A percentile compares a stretch with the other conserved stretches of the same genome.
These are phyloP conservation scores for Corynascus novoguineensis DNA, from an alignment of 495 filamentous ascomycete species.

Conservation along the genomic window DNA sequence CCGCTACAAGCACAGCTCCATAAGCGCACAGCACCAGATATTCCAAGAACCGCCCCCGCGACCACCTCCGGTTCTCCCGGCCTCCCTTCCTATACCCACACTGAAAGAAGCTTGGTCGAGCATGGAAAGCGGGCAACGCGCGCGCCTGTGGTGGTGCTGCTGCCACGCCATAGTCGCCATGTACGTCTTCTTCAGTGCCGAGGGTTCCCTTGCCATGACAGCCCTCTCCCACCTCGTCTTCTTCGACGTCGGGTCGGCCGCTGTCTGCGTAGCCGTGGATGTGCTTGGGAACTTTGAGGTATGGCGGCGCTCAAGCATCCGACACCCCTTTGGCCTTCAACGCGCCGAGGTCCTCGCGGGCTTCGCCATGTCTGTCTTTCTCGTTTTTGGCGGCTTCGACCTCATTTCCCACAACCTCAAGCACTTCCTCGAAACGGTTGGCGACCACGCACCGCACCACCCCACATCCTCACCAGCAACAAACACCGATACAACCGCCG, in stretches of 20 bases:
- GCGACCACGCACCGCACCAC: constrained; percentile 60
- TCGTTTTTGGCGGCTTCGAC: constrained; percentile 95
- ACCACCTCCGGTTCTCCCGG: constrained; percentile 83
- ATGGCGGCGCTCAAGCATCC: constrained; percentile 87
- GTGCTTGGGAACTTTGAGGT: constrained; percentile 94
- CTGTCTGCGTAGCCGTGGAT: constrained; percentile 90
- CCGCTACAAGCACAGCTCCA: constrained; percentile 95
- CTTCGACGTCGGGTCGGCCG: constrained; percentile 88
- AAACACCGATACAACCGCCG: neutral
- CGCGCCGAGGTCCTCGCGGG: constrained; percentile 89
- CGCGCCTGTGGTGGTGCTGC: constrained; percentile 79
- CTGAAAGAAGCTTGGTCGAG: constrained; percentile 74
- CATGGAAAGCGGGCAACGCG: constrained; percentile 82
- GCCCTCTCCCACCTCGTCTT: constrained; percentile 88
- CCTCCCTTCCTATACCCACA: constrained; percentile 89
- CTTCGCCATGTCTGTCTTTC: constrained; percentile 92
- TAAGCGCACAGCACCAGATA: constrained; percentile 81
- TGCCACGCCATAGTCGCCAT: constrained; percentile 78
- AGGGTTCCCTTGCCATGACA: constrained; percentile 86
- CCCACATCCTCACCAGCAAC: constrained; percentile 50
- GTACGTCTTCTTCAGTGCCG: constrained; percentile 76
- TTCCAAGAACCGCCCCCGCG: constrained; percentile 90
- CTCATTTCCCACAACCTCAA: constrained; percentile 88
- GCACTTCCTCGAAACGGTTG: constrained; percentile 65
- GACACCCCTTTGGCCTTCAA: constrained; percentile 89